phyloP scores from a whole-genome alignment of 176 grass and related monocot species.

The Dactylis glomerata region DNA sequence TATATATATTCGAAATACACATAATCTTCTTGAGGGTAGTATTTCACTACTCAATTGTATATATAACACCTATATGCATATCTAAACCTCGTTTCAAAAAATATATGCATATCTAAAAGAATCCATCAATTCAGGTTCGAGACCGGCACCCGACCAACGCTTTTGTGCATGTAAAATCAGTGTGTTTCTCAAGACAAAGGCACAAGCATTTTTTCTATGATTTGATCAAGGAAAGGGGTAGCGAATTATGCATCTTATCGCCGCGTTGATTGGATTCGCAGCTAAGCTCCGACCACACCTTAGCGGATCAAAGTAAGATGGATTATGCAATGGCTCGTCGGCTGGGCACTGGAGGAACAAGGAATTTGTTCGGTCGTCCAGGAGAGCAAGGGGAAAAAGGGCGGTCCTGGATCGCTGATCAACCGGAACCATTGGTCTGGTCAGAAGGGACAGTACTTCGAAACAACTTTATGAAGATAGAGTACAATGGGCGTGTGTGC shows the following conservation, averaged over 20 bases:
- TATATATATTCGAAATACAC: too few relatives aligned
- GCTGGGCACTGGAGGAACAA: background rate
- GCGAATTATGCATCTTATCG: background rate
- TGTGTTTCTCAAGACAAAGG: background rate
- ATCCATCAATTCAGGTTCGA: background rate
- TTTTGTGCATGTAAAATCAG: background rate
- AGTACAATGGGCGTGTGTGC: background rate
- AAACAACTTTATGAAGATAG: background rate
- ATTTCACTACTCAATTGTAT: too few relatives aligned
- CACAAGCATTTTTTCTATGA: background rate
- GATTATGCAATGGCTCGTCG: constrained; percentile 4
- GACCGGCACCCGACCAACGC: background rate
- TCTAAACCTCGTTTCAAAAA: too few relatives aligned
- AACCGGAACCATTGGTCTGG: constrained; percentile 18
- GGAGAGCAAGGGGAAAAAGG: background rate
- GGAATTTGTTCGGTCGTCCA: constrained; percentile 24
- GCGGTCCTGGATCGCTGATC: background rate
- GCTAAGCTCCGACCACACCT: constrained; percentile 11
- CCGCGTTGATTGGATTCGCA: constrained; percentile 18
- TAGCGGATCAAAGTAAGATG: constrained; percentile 15
- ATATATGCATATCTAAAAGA: background rate
- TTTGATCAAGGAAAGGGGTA: background rate
- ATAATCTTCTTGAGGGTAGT: too few relatives aligned
- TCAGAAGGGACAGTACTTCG: constrained; percentile 5
- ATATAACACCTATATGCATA: background rate